Percentiles rank a stretch among this genome's conserved stretches.
phyloP scores from a whole-genome alignment of 441 rosid genomes.

The Euphorbia schlechtendalii region DNA sequence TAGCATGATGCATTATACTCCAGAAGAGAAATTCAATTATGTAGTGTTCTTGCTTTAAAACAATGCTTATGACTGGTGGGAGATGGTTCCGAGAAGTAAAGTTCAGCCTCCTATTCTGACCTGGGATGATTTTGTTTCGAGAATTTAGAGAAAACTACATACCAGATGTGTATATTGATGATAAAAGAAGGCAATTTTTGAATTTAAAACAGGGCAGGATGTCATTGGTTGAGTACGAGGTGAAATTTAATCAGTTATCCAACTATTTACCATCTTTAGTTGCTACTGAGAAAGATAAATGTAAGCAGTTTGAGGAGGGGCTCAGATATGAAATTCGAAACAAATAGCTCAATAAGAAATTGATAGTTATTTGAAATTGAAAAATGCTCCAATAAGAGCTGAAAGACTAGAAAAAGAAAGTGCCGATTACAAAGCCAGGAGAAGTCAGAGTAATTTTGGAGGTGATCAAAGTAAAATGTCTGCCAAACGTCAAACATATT shows the following conservation, averaged over 20 bases:
- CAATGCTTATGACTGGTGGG: neutral
- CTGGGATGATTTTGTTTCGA: neutral
- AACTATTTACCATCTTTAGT: neutral
- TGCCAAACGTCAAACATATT: no score
- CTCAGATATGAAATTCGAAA: neutral
- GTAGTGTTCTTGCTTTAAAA: neutral
- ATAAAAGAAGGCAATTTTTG: neutral
- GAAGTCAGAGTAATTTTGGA: no score
- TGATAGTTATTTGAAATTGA: neutral
- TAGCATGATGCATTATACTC: neutral
- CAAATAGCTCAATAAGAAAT: neutral
- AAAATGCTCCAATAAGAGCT: neutral
- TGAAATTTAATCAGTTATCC: neutral
- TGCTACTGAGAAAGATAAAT: neutral
- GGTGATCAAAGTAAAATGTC: no score
- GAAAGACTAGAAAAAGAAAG: neutral
- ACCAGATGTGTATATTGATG: neutral
- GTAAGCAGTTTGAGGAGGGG: neutral
- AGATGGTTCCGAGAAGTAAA: neutral
- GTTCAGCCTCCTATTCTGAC: neutral
- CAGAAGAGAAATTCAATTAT: neutral
- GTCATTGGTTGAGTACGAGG: neutral
- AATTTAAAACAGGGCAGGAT: neutral
- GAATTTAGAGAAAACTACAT: neutral
- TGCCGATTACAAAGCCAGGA: neutral